Percentiles rank a stretch among this genome's conserved stretches.
These are phyloP conservation scores for Bipolaris oryzae DNA, from an alignment of 2,329 filamentous ascomycete species.

Conservation along the genomic window DNA sequence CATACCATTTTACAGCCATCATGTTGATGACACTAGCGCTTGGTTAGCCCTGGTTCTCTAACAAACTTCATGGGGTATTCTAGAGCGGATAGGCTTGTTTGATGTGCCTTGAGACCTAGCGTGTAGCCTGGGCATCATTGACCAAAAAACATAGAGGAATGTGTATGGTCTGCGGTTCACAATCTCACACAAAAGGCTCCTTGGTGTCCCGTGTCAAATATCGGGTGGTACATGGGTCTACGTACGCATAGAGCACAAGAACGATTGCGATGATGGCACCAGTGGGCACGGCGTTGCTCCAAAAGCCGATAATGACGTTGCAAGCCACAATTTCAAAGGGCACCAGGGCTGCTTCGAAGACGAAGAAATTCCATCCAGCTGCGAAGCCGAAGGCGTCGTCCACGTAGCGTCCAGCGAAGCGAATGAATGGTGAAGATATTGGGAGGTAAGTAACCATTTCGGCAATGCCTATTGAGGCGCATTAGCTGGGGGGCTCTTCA, in stretches of 20 bases:
- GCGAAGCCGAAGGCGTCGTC: slow-evolving; percentile 77
- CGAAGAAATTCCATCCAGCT: slow-evolving; percentile 75
- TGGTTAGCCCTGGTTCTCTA: slow-evolving; percentile 15
- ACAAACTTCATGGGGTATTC: background rate
- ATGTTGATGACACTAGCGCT: slow-evolving; percentile 64
- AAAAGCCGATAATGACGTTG: slow-evolving; percentile 50
- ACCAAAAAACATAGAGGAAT: background rate
- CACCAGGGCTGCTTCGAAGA: slow-evolving; percentile 71
- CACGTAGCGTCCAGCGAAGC: slow-evolving; percentile 75
- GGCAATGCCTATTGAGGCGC: slow-evolving; percentile 57
- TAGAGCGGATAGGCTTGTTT: background rate
- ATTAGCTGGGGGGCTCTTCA: slow-evolving; percentile 26
- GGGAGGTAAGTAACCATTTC: slow-evolving; percentile 81
- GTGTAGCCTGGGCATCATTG: background rate
- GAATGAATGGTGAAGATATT: slow-evolving; percentile 78
- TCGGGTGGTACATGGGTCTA: slow-evolving; percentile 1
- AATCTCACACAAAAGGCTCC: background rate
- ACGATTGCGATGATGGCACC: slow-evolving; percentile 67
- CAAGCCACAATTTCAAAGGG: slow-evolving; percentile 68
- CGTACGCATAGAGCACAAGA: slow-evolving; percentile 64
- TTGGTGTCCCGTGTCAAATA: background rate
- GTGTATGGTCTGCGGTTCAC: background rate
- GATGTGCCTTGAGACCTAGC: background rate
- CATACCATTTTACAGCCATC: slow-evolving; percentile 60
- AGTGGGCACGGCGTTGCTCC: slow-evolving; percentile 63